A percentile compares a stretch with the other conserved stretches of the same genome.
These are phyloP conservation scores for Trichoderma guizhouense DNA, from an alignment of 2,329 filamentous ascomycete species.

Conservation along the genomic window DNA sequence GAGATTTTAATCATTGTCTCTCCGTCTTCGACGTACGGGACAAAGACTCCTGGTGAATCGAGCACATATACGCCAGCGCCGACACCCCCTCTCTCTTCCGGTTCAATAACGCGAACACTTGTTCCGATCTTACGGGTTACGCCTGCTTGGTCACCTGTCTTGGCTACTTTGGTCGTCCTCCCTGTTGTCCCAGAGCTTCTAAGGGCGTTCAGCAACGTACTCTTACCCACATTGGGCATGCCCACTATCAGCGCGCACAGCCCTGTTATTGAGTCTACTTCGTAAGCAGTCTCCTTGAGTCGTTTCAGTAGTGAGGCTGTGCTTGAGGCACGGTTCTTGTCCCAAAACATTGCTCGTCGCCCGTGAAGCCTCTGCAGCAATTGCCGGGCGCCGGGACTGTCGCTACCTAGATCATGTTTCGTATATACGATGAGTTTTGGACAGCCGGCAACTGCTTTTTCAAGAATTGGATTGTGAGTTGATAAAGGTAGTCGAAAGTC, in stretches of 20 bases:
- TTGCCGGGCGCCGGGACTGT: conserved; percentile 29
- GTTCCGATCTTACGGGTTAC: conserved; percentile 82
- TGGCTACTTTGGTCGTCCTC: conserved; percentile 61
- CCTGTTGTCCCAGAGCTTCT: conserved; percentile 60
- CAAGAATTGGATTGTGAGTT: conserved; percentile 85
- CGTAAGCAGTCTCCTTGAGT: conserved; percentile 32
- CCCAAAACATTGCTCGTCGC: conserved; percentile 43
- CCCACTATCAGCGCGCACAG: conserved; percentile 83
- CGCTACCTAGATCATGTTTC: conserved; percentile 70
- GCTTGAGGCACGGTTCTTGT: conserved; percentile 33
- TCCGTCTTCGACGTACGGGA: conserved; percentile 81
- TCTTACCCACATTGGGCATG: conserved; percentile 98
- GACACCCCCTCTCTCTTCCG: conserved; percentile 40
- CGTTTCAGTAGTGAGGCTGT: conserved; percentile 40
- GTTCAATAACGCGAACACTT: conserved; percentile 69
- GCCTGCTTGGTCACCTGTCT: conserved; percentile 82
- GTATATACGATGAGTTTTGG: conserved; percentile 86
- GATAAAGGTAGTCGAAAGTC: conserved; percentile 89
- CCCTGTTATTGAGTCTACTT: conserved; percentile 65
- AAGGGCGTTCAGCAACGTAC: conserved; percentile 84
- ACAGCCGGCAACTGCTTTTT: conserved; percentile 68
- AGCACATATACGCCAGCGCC: conserved; percentile 73
- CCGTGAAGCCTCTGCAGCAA: conserved; percentile 35
- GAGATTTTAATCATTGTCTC: conserved; percentile 95
- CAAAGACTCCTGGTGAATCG: conserved; percentile 93